phyloP scores from a whole-genome alignment of 345 rosid genomes.

The thale cress (Arabidopsis thaliana) region DNA sequence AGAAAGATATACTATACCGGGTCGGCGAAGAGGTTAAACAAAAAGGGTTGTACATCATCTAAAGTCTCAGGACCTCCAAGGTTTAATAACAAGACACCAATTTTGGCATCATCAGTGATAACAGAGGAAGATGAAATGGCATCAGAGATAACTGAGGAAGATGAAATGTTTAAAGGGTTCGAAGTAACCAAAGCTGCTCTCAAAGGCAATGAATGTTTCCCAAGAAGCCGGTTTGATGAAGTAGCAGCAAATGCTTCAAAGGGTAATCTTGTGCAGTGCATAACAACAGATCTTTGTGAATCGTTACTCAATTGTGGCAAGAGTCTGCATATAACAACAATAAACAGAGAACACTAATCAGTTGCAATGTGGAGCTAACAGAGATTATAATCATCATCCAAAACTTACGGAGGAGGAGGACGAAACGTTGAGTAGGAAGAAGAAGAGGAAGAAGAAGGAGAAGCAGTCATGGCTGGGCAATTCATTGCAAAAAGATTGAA shows the following conservation, averaged over 20 bases:
- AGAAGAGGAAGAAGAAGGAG: constrained; percentile 48
- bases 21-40: constrained; percentile 97
- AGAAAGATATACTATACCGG: constrained; percentile 52
- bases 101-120: constrained; percentile 56
- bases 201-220: constrained; percentile 46
- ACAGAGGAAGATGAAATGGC: constrained; percentile 51
- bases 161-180: constrained; percentile 47
- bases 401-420: constrained; percentile 49
- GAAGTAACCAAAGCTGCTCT: constrained; percentile 77
- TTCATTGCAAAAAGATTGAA: constrained; percentile 22
- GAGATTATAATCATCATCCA: not conserved
- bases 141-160: constrained; percentile 50
- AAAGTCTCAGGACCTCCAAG: constrained; percentile 99
- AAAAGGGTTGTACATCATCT: constrained; percentile 96
- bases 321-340: constrained; percentile 41
- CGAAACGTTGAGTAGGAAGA: constrained; percentile 54
- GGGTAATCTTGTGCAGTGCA: constrained; percentile 42
- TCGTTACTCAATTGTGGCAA: constrained; percentile 50
- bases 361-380: not conserved
- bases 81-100: constrained; percentile 88
- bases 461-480: constrained; percentile 44
- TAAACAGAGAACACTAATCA: not conserved
- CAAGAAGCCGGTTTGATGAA: constrained; percentile 40
- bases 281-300: constrained; percentile 50
- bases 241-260: constrained; percentile 43